These are phyloP conservation scores for Dimocarpus longan DNA, from an alignment of 345 rosid genomes.

Conservation along the genomic window DNA sequence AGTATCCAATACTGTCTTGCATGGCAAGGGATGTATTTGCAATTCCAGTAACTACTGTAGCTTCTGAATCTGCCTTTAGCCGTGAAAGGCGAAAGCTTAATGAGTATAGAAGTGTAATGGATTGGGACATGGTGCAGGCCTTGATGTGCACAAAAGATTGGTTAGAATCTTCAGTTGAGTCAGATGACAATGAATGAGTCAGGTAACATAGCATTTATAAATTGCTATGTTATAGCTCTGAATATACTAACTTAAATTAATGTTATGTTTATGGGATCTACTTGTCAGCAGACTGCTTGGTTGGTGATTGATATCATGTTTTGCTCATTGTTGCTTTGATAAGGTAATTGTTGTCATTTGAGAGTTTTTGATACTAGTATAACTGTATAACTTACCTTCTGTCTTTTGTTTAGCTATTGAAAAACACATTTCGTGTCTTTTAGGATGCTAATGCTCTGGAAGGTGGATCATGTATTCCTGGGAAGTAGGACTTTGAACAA, in stretches of 20 bases:
- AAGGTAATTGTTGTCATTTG: too few relatives aligned
- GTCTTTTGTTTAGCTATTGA: too few relatives aligned
- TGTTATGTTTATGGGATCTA: neutral
- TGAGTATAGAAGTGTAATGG: neutral
- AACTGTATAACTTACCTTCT: too few relatives aligned
- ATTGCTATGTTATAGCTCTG: neutral
- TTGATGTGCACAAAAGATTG: slow-evolving; percentile 22
- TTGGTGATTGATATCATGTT: neutral
- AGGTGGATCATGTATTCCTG: too few relatives aligned
- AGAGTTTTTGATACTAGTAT: too few relatives aligned
- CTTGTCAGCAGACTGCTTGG: neutral
- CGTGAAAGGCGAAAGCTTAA: neutral
- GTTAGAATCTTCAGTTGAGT: neutral
- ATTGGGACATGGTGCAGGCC: slow-evolving; percentile 4
- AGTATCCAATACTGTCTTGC: slow-evolving; percentile 1
- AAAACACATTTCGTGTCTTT: too few relatives aligned
- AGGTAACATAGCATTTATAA: neutral
- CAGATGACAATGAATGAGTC: neutral
- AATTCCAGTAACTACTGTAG: neutral
- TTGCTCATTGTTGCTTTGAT: too few relatives aligned
- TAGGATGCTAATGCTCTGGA: too few relatives aligned
- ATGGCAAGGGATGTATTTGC: slow-evolving; percentile 13
- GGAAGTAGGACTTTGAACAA: too few relatives aligned
- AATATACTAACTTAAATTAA: too few relatives aligned
- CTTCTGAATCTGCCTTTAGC: slow-evolving; percentile 8